Conservation (phyloP, 345 rosid genomes). For the Hibiscus syriacus region DNA sequence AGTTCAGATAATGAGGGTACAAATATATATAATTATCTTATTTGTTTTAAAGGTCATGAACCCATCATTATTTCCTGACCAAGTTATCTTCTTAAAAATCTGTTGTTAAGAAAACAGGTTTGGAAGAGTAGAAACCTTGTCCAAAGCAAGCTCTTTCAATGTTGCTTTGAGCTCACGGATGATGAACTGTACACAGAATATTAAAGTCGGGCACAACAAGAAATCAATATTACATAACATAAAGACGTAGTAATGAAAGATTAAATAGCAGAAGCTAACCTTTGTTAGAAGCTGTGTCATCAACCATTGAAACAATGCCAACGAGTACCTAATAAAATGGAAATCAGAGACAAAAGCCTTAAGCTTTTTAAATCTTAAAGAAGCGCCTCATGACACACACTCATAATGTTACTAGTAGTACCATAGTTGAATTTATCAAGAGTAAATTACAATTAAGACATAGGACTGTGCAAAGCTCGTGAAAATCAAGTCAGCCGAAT, state of each 20-base stretch:
- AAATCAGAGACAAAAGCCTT: conserved; percentile 1
- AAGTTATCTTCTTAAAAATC: conserved; percentile 1
- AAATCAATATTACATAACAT: conserved; percentile 4
- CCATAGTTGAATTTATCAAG: neutral
- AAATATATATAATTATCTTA: no score
- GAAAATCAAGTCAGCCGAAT: neutral
- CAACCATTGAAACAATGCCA: conserved; percentile 59
- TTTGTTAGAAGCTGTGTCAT: conserved; percentile 86
- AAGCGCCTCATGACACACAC: neutral
- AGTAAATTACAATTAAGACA: neutral
- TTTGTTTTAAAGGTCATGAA: neutral
- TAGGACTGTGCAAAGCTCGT: neutral
- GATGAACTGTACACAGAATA: conserved; percentile 46
- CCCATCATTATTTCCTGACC: neutral
- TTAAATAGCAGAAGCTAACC: conserved; percentile 35
- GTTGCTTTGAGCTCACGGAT: conserved; percentile 59
- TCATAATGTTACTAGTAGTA: neutral
- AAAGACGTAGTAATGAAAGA: neutral
- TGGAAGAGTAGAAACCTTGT: conserved; percentile 49
- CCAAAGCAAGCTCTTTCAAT: conserved; percentile 60
- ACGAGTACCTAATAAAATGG: conserved; percentile 55
- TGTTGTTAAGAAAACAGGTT: neutral
- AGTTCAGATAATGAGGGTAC: neutral
- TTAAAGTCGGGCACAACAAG: conserved; percentile 12
- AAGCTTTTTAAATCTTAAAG: neutral